Base-by-base conservation (phyloP, 176 grass and related monocot species). In the Zoysia pacifica region DNA sequence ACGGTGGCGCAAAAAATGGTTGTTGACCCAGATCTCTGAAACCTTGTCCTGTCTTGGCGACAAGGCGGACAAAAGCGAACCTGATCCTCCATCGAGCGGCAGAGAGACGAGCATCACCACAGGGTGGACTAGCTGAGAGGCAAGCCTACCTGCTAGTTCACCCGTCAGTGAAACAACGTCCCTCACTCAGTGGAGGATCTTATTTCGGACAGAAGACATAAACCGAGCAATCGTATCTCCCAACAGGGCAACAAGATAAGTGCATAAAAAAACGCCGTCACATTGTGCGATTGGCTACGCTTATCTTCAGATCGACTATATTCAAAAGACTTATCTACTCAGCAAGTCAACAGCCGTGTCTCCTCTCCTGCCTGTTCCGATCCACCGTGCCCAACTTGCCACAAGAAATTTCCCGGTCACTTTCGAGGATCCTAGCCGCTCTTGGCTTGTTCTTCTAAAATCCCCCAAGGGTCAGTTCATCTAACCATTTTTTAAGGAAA, bases 21-120 rank as follows among this genome's bases (percentile, higher is more conserved):
- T 20, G 40, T 75, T 83, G 74, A 65, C 38, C 39, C 47, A 72
- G 70, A 81, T 84, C 58, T 69, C 45, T 69, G 53, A 74, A 70
- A 3, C 65, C 35, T 18, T 5, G 19, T 53, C 59, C 19, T 73
- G 4, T 36, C 43, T 6, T 72, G 53, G 18, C 15, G 44, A 66
- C 53, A 18, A 37, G 35, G 15, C 28, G 28, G 28, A 28, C 28
- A 28, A 28, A 28, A 28, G 28, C 28, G 28, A 28, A 28, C 28
- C 28, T 28, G 28, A 28, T 28, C 28, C 28, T 28, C 28, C 28
- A 28, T 28, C 28, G 28, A 28, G 28, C 28, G 28, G 28, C 28
- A 28, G 28, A 28, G 28, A 28, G 28, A 28, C 28, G 28, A 28
- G 28, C 28, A 28, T 28, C 28, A 28, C 28, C 28, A 28, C 28